Base-by-base conservation (phyloP, 768 basidiomycete species). In the Rhizopogon salebrosus region DNA sequence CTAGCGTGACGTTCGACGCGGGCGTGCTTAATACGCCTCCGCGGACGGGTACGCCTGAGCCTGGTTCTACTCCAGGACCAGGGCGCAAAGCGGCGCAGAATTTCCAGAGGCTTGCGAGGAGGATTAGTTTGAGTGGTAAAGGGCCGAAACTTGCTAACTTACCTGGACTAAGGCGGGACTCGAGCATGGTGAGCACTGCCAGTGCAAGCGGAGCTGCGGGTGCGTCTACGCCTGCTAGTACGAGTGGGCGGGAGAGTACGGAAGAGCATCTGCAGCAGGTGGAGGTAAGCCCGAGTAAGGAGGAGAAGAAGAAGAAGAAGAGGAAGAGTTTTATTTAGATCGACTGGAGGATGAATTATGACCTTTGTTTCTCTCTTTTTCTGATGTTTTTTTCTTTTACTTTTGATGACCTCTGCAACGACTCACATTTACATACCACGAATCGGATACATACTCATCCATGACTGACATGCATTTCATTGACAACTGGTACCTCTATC, bases 81-180 rank as follows among this genome's bases (percentile, higher is more conserved):
- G n/a, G 89, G 89, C 61, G 81, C 81, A 31, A 90, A 89, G 72
- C 88, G 8, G 87, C 88, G 24, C 90, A 93, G 65, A 92, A 92
- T 62, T 89, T 93, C 75, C 88, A 90, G 65, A 79, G 88, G 16
- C 64, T 92, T 35, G 90, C 89, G 14, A 75, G 88, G 54, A 75
- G 82, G 56, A 84, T 92, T 51, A 90, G 89, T 9, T 67, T 88
- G 74, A 26, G 69, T 9, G 45, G 45, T 0, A 46, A 46, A 8
- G 20, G 20, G 1, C 29, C 45, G 2, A 46, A 34, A 8, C 69
- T 73, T 35, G 60, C 64, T 3, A 62, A 57, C 18, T 61, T 67
- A 6, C 67, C 66, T 24, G 57, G 61, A 35, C 34, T 68, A 42
- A 66, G 61, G 37, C 59, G 67, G 20, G 67, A 70, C 6, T 43